phyloP scores from a whole-genome alignment of 305 asterid genomes.

The Galium porrigens region DNA sequence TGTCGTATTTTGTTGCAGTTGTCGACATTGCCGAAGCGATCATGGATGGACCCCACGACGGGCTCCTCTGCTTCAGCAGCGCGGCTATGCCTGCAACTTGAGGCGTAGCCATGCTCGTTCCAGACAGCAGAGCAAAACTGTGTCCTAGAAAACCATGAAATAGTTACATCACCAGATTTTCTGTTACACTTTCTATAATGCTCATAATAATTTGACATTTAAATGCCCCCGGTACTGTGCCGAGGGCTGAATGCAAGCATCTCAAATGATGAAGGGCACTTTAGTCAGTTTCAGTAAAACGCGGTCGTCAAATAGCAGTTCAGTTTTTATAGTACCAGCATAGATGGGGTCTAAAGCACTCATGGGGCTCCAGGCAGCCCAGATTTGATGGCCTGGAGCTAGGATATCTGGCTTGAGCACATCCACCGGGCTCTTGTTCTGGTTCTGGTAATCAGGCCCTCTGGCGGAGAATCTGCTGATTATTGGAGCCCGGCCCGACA shows the following conservation, averaged over 20 bases:
- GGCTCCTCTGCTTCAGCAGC: constrained; percentile 49
- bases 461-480: constrained; percentile 84
- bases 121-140: constrained; percentile 56
- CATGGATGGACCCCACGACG: constrained; percentile 78
- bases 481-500: constrained; percentile 53
- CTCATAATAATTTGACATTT: not conserved
- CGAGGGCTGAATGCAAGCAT: too few species aligned
- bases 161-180: constrained; percentile 3
- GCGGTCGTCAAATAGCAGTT: too few species aligned
- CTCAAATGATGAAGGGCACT: too few species aligned
- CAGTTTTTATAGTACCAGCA: constrained; percentile 29
- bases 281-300: too few species aligned
- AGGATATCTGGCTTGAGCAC: constrained; percentile 81
- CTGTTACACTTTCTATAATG: not conserved
- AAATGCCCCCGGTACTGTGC: too few species aligned
- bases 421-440: constrained; percentile 44
- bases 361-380: constrained; percentile 98
- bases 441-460: constrained; percentile 65
- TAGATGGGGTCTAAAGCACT: constrained; percentile 51
- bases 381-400: constrained; percentile 91
- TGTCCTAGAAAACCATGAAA: constrained; percentile 26
- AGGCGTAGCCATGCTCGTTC: constrained; percentile 96
- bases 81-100: constrained; percentile 85
- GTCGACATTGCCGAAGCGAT: constrained; percentile 89
- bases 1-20: constrained; percentile 57